phyloP scores from a whole-genome alignment of 2,329 filamentous ascomycete species.

The Macrophomina tecta region DNA sequence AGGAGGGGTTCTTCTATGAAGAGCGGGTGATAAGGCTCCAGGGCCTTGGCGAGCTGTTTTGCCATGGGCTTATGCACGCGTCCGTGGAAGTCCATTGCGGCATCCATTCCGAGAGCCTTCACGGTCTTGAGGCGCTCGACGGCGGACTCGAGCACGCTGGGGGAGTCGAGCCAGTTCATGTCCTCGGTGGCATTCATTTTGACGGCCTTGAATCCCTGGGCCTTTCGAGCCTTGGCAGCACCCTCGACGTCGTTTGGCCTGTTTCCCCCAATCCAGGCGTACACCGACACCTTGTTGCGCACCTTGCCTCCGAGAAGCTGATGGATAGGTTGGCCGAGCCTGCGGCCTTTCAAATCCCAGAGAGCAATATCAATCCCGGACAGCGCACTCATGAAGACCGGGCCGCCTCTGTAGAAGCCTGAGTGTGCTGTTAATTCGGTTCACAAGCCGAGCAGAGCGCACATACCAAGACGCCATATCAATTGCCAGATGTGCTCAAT shows the following conservation, averaged over 20 bases:
- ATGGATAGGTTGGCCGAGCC: conserved; percentile 71
- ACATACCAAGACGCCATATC: conserved; percentile 60
- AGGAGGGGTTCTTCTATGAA: conserved; percentile 79
- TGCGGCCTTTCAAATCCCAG: conserved; percentile 76
- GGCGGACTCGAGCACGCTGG: conserved; percentile 65
- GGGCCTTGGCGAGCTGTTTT: conserved; percentile 71
- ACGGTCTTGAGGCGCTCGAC: conserved; percentile 73
- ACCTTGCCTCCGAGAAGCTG: conserved; percentile 78
- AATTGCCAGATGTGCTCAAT: conserved; percentile 84
- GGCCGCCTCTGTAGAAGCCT: conserved; percentile 78
- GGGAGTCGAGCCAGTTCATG: conserved; percentile 77
- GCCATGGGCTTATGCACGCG: conserved; percentile 81
- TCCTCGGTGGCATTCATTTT: conserved; percentile 86
- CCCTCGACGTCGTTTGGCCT: conserved; percentile 69
- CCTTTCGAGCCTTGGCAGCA: conserved; percentile 64
- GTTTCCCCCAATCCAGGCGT: conserved; percentile 81
- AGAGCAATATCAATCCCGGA: conserved; percentile 80
- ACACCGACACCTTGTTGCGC: conserved; percentile 72
- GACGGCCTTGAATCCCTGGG: conserved; percentile 69
- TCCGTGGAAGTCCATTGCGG: conserved; percentile 79
- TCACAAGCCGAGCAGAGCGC: conserved; percentile 36
- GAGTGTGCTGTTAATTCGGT: conserved; percentile 27
- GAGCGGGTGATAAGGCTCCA: conserved; percentile 72
- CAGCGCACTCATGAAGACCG: conserved; percentile 80
- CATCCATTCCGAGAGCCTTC: conserved; percentile 73